These are phyloP conservation scores for Aspergillus heteromorphus DNA, from an alignment of 495 filamentous ascomycete species.

Conservation along the genomic window DNA sequence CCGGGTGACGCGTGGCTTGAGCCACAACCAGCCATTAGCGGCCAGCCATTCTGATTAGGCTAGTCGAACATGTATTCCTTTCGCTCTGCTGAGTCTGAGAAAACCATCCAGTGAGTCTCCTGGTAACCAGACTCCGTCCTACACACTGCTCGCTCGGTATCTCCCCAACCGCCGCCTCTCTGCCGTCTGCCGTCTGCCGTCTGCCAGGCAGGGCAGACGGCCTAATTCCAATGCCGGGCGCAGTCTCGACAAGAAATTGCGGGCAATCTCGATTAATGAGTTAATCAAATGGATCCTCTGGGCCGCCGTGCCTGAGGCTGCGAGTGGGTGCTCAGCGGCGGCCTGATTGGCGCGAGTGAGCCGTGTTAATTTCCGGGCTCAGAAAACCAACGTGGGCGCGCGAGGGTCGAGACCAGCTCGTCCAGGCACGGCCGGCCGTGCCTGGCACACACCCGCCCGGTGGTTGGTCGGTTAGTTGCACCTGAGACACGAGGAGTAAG, in stretches of 20 bases:
- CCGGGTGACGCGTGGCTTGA: neutral
- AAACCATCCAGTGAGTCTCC: too few species aligned
- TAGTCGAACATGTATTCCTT: neutral
- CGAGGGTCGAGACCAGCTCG: neutral
- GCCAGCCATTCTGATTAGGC: neutral
- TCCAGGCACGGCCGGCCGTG: neutral
- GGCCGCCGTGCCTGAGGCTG: slow-evolving; percentile 15
- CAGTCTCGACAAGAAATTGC: neutral
- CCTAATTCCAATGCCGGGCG: neutral
- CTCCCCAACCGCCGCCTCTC: too few species aligned
- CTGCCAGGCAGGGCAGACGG: too few species aligned
- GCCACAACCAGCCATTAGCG: neutral
- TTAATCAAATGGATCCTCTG: neutral
- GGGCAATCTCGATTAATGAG: neutral
- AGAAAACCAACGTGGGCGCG: slow-evolving; percentile 13
- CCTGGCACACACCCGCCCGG: neutral
- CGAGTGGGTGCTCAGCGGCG: neutral
- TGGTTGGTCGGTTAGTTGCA: neutral
- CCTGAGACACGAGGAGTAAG: neutral
- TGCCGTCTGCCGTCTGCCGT: too few species aligned
- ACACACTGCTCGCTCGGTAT: too few species aligned
- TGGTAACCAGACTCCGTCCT: too few species aligned
- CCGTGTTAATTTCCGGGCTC: slow-evolving; percentile 19
- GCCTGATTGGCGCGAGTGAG: slow-evolving; percentile 11
- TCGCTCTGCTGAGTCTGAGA: neutral